A percentile compares a stretch with the other conserved stretches of the same genome.
These are phyloP conservation scores for Elaeis guineensis DNA, from an alignment of 176 grass and related monocot species.

Conservation along the genomic window DNA sequence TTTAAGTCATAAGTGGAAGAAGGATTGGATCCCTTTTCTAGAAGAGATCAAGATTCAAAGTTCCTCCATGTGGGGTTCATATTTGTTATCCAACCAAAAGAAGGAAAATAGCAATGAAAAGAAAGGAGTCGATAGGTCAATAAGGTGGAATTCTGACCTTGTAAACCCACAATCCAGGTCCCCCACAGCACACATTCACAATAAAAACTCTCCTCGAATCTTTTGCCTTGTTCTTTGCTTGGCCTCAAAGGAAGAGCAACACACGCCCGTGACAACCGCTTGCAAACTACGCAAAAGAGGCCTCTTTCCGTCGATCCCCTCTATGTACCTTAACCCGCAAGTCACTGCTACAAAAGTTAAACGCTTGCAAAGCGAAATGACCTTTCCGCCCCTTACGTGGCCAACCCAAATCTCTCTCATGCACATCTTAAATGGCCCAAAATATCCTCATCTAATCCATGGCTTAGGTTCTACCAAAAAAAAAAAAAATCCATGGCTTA, in stretches of 20 bases:
- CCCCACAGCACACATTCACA: slow-evolving; percentile 34
- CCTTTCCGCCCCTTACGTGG: too few species aligned
- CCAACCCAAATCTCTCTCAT: too few species aligned
- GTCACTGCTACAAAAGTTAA: too few species aligned
- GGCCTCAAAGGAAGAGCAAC: slow-evolving; percentile 46
- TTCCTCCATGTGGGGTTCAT: slow-evolving; percentile 7
- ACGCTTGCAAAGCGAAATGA: too few species aligned
- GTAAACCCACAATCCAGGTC: slow-evolving; percentile 22
- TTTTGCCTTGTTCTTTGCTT: slow-evolving; percentile 52
- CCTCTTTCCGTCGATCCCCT: too few species aligned
- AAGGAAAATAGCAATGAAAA: slow-evolving; percentile 8
- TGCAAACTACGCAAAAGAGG: background rate
- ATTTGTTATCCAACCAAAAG: slow-evolving; percentile 9
- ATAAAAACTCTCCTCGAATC: background rate
- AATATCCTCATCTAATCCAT: too few species aligned
- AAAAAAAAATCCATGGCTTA: too few species aligned
- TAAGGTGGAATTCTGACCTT: slow-evolving; percentile 70
- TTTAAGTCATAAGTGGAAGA: too few species aligned
- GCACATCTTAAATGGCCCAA: too few species aligned
- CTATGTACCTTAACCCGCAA: too few species aligned
- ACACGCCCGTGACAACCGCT: background rate
- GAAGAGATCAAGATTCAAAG: slow-evolving; percentile 2
- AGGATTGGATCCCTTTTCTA: background rate
- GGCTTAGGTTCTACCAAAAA: too few species aligned
- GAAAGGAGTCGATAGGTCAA: slow-evolving; percentile 43